phyloP scores from a whole-genome alignment of 495 filamentous ascomycete species.

The Parmelia sp. region DNA sequence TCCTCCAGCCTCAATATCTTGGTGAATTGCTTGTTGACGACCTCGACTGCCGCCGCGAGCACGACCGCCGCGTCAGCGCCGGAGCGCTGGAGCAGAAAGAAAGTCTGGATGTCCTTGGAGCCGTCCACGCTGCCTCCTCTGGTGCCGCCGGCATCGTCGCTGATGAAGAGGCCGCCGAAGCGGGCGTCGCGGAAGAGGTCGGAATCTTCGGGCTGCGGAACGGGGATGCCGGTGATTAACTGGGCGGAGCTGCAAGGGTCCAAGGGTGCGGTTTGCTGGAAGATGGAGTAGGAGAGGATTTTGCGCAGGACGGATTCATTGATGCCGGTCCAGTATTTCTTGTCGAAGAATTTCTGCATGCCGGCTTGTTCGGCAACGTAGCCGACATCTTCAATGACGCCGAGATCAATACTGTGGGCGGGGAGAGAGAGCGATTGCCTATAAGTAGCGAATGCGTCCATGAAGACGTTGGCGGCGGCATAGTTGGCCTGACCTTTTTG shows the following conservation, averaged over 20 bases:
- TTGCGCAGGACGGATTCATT: conserved; percentile 30
- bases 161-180: conserved; percentile 13
- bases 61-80: no score
- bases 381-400: conserved; percentile 29
- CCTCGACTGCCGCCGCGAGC: no score
- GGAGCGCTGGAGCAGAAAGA: conserved; percentile 11
- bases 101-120: neutral
- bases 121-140: conserved; percentile 3
- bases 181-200: conserved; percentile 23
- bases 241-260: conserved; percentile 18
- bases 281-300: conserved; percentile 32
- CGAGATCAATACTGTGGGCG: conserved; percentile 32
- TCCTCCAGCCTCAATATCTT: conserved; percentile 26
- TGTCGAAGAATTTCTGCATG: conserved; percentile 6
- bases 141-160: neutral
- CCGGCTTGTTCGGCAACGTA: conserved; percentile 23
- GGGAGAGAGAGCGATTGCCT: conserved; percentile 27
- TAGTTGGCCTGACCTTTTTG: conserved; percentile 43
- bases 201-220: conserved; percentile 22
- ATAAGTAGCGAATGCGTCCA: conserved; percentile 43
- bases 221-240: conserved; percentile 29
- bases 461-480: conserved; percentile 38
- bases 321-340: conserved; percentile 27
- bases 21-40: conserved; percentile 20
- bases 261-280: conserved; percentile 28